Evolutionary conservation across 306 rosid genomes (phyloP), one percentile per base, ranked within the genome.

Genomic region (Vigna reflexopilosa): DNA sequence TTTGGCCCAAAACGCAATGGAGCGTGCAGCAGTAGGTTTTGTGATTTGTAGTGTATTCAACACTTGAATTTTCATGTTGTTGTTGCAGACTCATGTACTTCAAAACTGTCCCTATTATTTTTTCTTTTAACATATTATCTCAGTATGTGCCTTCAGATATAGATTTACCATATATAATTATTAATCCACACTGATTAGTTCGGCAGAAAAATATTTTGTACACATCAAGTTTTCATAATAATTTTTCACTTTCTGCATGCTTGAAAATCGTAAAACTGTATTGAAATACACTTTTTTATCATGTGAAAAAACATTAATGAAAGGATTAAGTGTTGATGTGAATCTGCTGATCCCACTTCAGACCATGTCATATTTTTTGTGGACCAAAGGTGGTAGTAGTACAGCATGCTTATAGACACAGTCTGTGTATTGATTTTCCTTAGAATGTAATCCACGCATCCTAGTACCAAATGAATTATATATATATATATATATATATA

Each of bases 381-480:
- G 81, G 81, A 69, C 77, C 85, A 76, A 17, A 42, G 47, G 47
- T 42, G 11, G 47, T 9, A 0, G 13, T 2, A 76, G 73, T 76
- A 70, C 81, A 70, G 67, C 85, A 30, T 76, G 85, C 68, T 58
- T 38, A 34, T 5, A 59, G 65, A 22, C 49, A 74, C 45, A 76
- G 44, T 75, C 50, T 68, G 22, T 48, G 20, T 4, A 76, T 68
- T 61, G 68, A 76, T 76, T 70, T 82, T 22, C 85, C 85, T 75
- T 81, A 3, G 85, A 82, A 82, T 82, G 73, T 62, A 82, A 70
- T 76, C 78, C 74, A 76, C 51, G 78, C 81, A 70, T 82, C 78
- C 62, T 22, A 20, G 81, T 70, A 61, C 74, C 22, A 45, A 12
- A 22, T 42, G 58, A 57, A 74, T 38, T 28, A 58, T 59, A 59